Evolutionary conservation across 805 yeast genomes (phyloP).

Genomic region (Schwanniomyces vanrijiae): DNA sequence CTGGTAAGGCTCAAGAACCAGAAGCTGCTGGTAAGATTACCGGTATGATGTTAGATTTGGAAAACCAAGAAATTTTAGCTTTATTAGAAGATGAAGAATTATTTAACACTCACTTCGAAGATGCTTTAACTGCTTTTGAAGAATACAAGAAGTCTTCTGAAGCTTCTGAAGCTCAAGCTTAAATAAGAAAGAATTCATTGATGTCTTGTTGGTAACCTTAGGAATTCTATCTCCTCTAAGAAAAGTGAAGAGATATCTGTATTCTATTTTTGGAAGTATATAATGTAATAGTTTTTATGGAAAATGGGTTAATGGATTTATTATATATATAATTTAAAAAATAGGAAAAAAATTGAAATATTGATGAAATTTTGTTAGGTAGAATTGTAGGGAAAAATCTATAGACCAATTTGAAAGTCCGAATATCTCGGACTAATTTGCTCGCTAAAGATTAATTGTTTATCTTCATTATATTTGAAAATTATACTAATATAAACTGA

Average conservation of each 20-base stretch:
- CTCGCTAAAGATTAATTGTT: background rate
- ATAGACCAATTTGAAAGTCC: background rate
- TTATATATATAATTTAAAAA: conserved; percentile 17
- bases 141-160: conserved; percentile 70
- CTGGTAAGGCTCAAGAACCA: conserved; percentile 83
- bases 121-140: conserved; percentile 92
- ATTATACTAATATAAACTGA: background rate
- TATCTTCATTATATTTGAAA: no score
- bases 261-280: conserved; percentile 20
- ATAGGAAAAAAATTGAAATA: conserved; percentile 17
- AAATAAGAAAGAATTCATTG: conserved; percentile 3
- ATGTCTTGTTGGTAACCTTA: conserved; percentile 1
- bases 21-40: conserved; percentile 98
- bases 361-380: conserved; percentile 4
- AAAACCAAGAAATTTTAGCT: conserved; percentile 84
- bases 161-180: conserved; percentile 19
- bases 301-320: conserved; percentile 25
- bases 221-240: background rate
- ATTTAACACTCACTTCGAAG: conserved; percentile 87
- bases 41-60: conserved; percentile 97
- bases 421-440: background rate
- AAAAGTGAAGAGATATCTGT: conserved; percentile 5
- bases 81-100: conserved; percentile 87
- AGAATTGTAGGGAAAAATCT: background rate
- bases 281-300: conserved; percentile 18